Evolutionary conservation across 2,329 filamentous ascomycete genomes (phyloP).

Genomic region (Aspergillus novofumigatus): DNA sequence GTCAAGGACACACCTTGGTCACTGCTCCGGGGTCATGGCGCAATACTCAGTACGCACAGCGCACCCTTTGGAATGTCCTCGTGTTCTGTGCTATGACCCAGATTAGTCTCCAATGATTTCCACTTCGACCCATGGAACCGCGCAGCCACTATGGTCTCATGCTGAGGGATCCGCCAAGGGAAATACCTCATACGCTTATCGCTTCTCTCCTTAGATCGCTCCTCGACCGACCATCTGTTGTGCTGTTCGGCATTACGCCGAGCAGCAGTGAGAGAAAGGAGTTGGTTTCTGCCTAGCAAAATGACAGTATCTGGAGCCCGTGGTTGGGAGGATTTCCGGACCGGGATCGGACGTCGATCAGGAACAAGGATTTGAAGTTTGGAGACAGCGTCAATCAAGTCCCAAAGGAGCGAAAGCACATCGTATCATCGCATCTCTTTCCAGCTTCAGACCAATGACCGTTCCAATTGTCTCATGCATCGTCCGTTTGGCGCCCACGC

Average conservation of each 20-base stretch:
- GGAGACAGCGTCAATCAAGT: neutral
- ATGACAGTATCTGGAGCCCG: neutral
- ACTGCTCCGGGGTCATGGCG: neutral
- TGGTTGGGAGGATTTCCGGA: neutral
- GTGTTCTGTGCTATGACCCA: neutral
- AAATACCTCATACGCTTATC: neutral
- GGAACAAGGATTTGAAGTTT: neutral
- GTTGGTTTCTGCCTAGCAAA: neutral
- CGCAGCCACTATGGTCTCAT: neutral
- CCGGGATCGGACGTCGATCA: neutral
- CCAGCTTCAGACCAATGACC: neutral
- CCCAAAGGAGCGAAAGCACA: neutral
- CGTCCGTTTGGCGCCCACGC: neutral
- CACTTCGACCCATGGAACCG: constrained; percentile 1
- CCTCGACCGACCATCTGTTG: neutral
- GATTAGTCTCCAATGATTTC: neutral
- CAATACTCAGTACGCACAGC: neutral
- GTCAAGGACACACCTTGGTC: neutral
- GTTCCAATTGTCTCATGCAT: neutral
- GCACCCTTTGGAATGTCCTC: neutral
- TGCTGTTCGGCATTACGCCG: too few species aligned
- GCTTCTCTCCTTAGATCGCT: neutral
- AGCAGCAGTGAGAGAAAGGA: too few species aligned
- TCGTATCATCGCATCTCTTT: neutral
- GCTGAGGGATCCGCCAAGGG: neutral